A percentile compares a stretch with the other conserved stretches of the same genome.
phyloP scores from a whole-genome alignment of 345 rosid species.

The Excoecaria cochinchinensis region DNA sequence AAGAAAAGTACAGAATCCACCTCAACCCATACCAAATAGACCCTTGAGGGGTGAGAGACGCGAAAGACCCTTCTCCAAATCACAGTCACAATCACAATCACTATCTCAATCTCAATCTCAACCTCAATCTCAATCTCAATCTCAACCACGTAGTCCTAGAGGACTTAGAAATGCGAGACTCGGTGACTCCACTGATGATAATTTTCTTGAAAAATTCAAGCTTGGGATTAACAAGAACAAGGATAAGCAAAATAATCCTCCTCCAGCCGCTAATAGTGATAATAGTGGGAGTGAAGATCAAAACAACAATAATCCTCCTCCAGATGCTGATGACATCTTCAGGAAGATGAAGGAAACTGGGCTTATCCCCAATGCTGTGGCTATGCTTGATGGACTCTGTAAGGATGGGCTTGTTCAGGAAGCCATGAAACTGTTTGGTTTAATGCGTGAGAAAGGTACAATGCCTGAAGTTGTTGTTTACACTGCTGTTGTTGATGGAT shows the following conservation, averaged over 20 bases:
- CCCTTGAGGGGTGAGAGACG: slow-evolving; percentile 15
- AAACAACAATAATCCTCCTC: neutral
- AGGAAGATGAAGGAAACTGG: slow-evolving; percentile 89
- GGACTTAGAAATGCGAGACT: neutral
- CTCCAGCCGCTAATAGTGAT: neutral
- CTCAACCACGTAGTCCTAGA: neutral
- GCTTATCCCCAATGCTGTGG: slow-evolving; percentile 81
- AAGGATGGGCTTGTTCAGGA: slow-evolving; percentile 88
- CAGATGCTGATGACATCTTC: slow-evolving; percentile 54
- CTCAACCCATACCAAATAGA: slow-evolving; percentile 22
- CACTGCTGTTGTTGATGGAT: slow-evolving; percentile 91
- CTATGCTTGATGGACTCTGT: slow-evolving; percentile 96
- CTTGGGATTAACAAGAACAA: slow-evolving; percentile 9
- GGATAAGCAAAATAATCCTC: neutral
- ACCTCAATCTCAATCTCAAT: neutral
- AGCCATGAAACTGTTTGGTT: slow-evolving; percentile 83
- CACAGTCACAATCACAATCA: neutral
- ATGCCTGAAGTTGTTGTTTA: slow-evolving; percentile 89
- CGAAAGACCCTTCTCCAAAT: neutral
- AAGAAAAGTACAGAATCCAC: slow-evolving; percentile 1
- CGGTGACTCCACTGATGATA: slow-evolving; percentile 7
- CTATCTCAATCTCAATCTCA: too few relatives aligned
- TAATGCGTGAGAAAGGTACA: slow-evolving; percentile 80
- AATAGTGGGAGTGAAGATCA: neutral
- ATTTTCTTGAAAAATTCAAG: slow-evolving; percentile 27